Conservation (phyloP, 1,284 basidiomycete species). For the Lignosus rhinocerotis region DNA sequence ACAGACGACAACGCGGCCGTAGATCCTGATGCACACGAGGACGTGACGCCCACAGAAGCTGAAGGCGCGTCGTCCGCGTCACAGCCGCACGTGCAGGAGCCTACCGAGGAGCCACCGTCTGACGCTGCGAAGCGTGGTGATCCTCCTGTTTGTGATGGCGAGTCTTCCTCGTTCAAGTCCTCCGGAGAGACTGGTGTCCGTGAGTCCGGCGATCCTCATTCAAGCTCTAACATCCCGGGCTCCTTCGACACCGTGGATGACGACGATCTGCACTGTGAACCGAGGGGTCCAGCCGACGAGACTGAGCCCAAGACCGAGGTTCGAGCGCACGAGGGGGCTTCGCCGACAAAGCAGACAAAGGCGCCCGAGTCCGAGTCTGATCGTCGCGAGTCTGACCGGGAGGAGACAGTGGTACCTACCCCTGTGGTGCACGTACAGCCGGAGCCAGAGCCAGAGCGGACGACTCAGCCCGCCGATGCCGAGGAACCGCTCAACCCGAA, state of each 20-base stretch:
- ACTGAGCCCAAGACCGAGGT: neutral
- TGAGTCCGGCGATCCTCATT: neutral
- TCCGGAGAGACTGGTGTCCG: neutral
- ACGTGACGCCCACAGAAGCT: neutral
- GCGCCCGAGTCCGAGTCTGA: neutral
- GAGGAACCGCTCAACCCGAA: neutral
- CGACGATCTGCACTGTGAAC: too few species aligned
- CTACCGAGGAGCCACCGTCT: slow-evolving; percentile 2
- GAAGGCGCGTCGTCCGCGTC: neutral
- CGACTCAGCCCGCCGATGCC: neutral
- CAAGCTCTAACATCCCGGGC: neutral
- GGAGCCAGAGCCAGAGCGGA: neutral
- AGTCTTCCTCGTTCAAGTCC: neutral
- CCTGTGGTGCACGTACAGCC: neutral
- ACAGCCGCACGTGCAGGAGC: slow-evolving; percentile 1
- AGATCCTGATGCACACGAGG: neutral
- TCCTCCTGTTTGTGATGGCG: neutral
- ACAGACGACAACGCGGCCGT: neutral
- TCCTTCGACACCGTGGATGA: neutral
- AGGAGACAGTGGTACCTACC: neutral
- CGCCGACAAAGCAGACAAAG: neutral
- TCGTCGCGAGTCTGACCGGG: neutral
- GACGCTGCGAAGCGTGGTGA: neutral
- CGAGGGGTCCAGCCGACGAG: neutral
- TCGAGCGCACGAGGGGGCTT: neutral